These are phyloP conservation scores for Paraconiothyrium brasiliense DNA, from an alignment of 2,329 filamentous ascomycete species.

Conservation along the genomic window DNA sequence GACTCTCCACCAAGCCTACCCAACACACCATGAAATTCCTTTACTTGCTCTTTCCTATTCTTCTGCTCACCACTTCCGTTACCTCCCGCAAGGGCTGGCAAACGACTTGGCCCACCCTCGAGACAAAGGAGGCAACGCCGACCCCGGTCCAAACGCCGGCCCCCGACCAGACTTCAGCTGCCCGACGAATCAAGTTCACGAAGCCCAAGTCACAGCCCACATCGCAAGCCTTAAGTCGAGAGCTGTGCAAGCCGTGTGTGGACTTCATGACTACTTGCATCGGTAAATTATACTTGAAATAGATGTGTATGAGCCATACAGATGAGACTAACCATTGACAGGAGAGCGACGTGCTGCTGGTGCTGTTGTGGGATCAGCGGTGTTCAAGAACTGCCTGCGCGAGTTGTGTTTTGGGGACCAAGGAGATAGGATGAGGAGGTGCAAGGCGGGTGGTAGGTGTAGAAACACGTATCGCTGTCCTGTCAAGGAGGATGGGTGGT, in stretches of 20 bases:
- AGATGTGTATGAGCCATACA: neutral
- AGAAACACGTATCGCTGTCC: neutral
- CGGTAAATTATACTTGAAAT: neutral
- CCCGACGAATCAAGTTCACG: too few species aligned
- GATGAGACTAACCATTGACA: neutral
- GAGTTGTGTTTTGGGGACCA: neutral
- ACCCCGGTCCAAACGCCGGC: too few species aligned
- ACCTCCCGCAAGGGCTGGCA: neutral
- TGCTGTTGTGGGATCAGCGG: neutral
- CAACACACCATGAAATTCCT: neutral
- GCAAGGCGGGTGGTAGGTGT: slow-evolving; percentile 1
- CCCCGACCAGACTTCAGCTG: too few species aligned
- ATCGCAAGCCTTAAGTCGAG: neutral
- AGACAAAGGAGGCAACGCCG: too few species aligned
- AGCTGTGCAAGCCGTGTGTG: neutral
- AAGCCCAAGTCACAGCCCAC: too few species aligned
- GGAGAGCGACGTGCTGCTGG: neutral
- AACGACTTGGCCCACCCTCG: too few species aligned
- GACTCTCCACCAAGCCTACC: neutral
- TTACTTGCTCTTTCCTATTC: neutral
- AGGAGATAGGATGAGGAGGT: neutral
- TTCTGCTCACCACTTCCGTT: neutral
- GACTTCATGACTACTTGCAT: neutral
- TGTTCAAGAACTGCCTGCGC: neutral
- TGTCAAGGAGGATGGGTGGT: too few species aligned